Conservation (phyloP, 306 rosid species). For the Castanea mollissima region DNA sequence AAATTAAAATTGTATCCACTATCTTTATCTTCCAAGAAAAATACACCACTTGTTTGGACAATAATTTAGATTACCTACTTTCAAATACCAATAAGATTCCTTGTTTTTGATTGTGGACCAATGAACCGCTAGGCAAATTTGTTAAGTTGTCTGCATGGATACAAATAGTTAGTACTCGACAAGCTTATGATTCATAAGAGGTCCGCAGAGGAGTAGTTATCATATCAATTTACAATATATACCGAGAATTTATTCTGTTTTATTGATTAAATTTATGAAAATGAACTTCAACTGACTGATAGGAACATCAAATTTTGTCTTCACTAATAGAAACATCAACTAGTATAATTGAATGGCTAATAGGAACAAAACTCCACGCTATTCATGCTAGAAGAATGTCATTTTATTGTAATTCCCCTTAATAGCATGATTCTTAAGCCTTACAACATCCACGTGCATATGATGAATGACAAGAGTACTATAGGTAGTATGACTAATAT, state of each 20-base stretch:
- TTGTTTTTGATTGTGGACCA: conserved; percentile 21
- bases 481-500: no score
- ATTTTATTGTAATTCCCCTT: not conserved
- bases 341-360: not conserved
- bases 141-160: not conserved
- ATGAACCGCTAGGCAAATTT: conserved; percentile 3
- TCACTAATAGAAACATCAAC: not conserved
- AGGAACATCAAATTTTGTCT: conserved; percentile 6
- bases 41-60: conserved; percentile 11
- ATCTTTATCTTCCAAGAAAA: conserved; percentile 12
- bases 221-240: conserved; percentile 13
- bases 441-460: not conserved
- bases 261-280: conserved; percentile 19
- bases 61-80: conserved; percentile 19
- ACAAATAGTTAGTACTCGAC: not conserved
- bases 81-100: conserved; percentile 16
- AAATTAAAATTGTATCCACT: not conserved
- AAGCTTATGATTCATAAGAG: conserved; percentile 20
- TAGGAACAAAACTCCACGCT: not conserved
- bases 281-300: conserved; percentile 16
- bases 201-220: conserved; percentile 21
- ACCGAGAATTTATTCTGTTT: not conserved
- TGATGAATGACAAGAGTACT: not conserved
- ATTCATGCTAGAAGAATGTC: not conserved
- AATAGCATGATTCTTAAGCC: not conserved